Percentiles rank a stretch among this genome's conserved stretches.
Conservation (phyloP, 2,329 filamentous ascomycete species). For the Neurospora crassa region DNA sequence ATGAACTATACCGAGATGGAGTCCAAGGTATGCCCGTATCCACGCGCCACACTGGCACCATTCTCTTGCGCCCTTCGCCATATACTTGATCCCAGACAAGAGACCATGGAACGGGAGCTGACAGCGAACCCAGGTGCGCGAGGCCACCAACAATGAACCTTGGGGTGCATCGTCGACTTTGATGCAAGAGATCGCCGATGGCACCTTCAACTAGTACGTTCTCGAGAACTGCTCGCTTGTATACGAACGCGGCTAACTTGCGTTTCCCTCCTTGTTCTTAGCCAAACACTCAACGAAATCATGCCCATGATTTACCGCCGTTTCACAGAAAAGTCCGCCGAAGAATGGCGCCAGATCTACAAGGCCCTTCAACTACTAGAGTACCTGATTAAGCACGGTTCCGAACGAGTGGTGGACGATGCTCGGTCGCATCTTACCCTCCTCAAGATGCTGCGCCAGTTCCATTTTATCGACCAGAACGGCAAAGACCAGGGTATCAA, state of each 20-base stretch:
- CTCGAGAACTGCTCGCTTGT: background rate
- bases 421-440: slow-evolving; percentile 90
- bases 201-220: slow-evolving; percentile 95
- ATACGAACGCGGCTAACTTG: slow-evolving; percentile 9
- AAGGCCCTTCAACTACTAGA: slow-evolving; percentile 95
- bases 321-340: slow-evolving; percentile 95
- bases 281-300: slow-evolving; percentile 94
- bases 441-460: slow-evolving; percentile 96
- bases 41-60: background rate
- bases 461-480: slow-evolving; percentile 92
- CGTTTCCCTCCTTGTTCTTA: slow-evolving; percentile 27
- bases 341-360: slow-evolving; percentile 99
- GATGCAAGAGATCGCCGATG: slow-evolving; percentile 98
- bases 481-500: slow-evolving; percentile 98
- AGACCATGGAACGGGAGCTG: background rate
- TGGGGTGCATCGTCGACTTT: slow-evolving; percentile 78
- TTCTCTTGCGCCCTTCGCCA: background rate
- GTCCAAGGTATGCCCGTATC: slow-evolving; percentile 39
- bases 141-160: slow-evolving; percentile 98
- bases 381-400: slow-evolving; percentile 93
- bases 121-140: slow-evolving; percentile 58
- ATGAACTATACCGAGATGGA: slow-evolving; percentile 99
- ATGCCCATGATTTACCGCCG: slow-evolving; percentile 99
- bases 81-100: slow-evolving; percentile 1
- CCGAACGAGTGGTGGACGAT: slow-evolving; percentile 94